Evolutionary conservation across 179 eudicot species (phyloP).

Genomic region (Nepenthes alata): DNA sequence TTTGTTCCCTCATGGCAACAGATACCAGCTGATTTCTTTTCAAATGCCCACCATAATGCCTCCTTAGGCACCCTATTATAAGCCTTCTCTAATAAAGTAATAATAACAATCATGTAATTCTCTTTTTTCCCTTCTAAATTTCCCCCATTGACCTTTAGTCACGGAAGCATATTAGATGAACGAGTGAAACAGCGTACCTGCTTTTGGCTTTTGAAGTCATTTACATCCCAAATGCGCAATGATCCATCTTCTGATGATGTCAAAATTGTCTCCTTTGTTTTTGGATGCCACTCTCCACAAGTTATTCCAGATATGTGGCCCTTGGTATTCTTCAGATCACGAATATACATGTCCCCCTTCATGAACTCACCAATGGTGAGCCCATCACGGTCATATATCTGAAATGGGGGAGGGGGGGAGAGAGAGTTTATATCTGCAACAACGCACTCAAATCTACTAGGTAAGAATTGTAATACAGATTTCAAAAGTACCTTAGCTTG

Average conservation of each 20-base stretch:
- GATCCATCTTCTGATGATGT: constrained; percentile 99
- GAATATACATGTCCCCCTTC: constrained; percentile 97
- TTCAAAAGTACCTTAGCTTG: constrained; percentile 69
- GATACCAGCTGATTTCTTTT: not conserved
- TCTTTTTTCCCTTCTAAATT: no score
- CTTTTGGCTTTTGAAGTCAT: constrained; percentile 90
- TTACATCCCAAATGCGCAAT: constrained; percentile 91
- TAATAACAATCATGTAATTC: no score
- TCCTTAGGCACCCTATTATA: no score
- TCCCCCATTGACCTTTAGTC: no score
- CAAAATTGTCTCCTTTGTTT: constrained; percentile 66
- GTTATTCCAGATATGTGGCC: constrained; percentile 96
- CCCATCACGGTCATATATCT: constrained; percentile 98
- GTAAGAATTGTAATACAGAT: not conserved
- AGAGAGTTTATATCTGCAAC: not conserved
- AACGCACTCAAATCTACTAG: not conserved
- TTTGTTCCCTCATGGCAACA: no score
- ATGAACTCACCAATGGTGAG: constrained; percentile 88
- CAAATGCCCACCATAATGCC: not conserved
- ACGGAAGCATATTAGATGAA: not conserved
- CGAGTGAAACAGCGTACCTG: constrained; percentile 39
- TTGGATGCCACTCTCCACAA: constrained; percentile 98
- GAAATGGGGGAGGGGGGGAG: constrained; percentile 4
- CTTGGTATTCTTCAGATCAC: constrained; percentile 95
- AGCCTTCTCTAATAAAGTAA: no score